Conservation (phyloP, 176 grass and related monocot genomes). For the Guadua angustifolia region DNA sequence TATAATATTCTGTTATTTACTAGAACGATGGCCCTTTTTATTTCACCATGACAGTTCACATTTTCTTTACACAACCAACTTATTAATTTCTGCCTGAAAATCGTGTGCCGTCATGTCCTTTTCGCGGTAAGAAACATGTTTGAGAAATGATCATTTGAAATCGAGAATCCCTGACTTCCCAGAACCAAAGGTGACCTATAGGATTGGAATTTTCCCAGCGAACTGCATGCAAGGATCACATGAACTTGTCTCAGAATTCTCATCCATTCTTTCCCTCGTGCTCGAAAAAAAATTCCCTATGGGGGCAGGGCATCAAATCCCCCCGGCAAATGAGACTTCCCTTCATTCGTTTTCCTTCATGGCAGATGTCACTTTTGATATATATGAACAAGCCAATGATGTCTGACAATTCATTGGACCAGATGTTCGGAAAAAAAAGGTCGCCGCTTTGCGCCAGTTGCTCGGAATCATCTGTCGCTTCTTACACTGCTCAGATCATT, state of each 20-base stretch:
- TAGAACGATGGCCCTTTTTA: not conserved
- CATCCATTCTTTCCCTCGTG: conserved; percentile 45
- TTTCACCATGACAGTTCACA: not conserved
- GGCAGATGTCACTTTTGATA: conserved; percentile 40
- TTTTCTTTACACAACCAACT: not conserved
- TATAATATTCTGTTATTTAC: too few relatives aligned
- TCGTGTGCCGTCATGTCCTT: not conserved
- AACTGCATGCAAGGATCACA: conserved; percentile 31
- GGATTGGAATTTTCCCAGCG: conserved; percentile 39
- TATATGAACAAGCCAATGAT: conserved; percentile 33
- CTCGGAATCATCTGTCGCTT: conserved; percentile 34
- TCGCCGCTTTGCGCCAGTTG: not conserved
- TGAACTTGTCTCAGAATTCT: conserved; percentile 44
- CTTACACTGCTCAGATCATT: not conserved
- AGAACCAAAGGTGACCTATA: not conserved
- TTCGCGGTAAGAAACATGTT: not conserved
- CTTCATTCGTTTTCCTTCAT: conserved; percentile 37
- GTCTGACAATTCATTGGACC: conserved; percentile 14
- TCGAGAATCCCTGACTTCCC: conserved; percentile 4
- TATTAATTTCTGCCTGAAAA: not conserved
- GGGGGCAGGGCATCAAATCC: conserved; percentile 45
- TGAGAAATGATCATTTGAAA: conserved; percentile 15
- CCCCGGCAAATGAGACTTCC: conserved; percentile 21
- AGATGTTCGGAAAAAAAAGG: not conserved
- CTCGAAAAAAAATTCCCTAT: not conserved